Evolutionary conservation across 768 basidiomycete species (phyloP), one percentile per base, ranked within the genome.

Genomic region (Auricularia cornea): DNA sequence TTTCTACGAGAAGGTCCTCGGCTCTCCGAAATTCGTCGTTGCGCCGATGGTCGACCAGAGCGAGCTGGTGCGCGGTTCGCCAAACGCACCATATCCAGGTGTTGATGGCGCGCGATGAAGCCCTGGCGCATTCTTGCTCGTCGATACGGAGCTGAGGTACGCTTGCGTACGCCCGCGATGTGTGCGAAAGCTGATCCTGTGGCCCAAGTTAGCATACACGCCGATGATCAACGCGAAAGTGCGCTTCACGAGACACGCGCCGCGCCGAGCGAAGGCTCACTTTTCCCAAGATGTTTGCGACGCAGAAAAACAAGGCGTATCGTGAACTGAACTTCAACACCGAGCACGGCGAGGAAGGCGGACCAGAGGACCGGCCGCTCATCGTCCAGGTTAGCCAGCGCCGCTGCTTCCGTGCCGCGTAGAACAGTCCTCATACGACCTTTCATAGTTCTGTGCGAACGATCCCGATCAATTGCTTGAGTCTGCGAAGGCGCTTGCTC

Each of bases 11-110:
- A 77, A 86, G 62, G 83, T 92, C 1, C 79, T 98, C 29, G 89
- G 90, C 8, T 88, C 87, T 69, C 92, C 96, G 10, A 94, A 90
- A 74, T 89, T 84, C 70, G 83, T 98, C 44, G 92, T 98, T 20
- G 96, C 93, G 10, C 97, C 97, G 20, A 99, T 99, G 97, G 97
- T 98, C 0, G 97, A 98, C 73, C 94, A 97, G 77, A 92, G 90
- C 70, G 96, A 98, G 74, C 81, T 98, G 73, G 95, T 97, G 69
- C 69, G 89, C 82, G 18, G 60, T 40, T 23, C 18, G 65, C 48
- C 59, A 61, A 29, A 60, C 51, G 38, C 14, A 48, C 20, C 66
- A 23, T 41, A 30, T 38, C 60, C 26, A 10, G 30, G 48, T 33
- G 26, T 35, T 56, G 12, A 33, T 57, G 26, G 44, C 20, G 28